Base-by-base conservation (phyloP, 305 asterid genomes). In the Fraxinus albicans region DNA sequence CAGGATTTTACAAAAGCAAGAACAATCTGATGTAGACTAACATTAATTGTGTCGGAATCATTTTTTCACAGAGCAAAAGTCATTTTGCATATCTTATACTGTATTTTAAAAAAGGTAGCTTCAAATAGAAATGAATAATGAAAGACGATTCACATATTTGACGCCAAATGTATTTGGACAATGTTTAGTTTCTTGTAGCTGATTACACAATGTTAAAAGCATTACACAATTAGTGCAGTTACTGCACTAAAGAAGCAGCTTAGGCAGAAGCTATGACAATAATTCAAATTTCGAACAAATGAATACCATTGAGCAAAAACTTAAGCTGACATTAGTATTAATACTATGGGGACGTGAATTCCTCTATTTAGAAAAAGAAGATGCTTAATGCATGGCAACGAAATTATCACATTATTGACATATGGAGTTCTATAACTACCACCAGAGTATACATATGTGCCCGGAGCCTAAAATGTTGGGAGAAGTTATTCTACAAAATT, bases 401-500 rank as follows among this genome's bases (percentile, higher is more conserved):
- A 23, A 78, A 74, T 77, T 72, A 73, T 79, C 83, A 80, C 69
- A 77, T 40, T 58, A 88, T 69, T 77, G 36, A 12, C 73, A 58
- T 31, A 65, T 35, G 79, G 84, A 83, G 76, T 78, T 25, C 23
- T 47, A 12, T 25, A 84, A 79, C 70, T 84, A 83, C 86, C 80
- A 74, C 83, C 60, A 40, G 58, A 76, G 78, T 74, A 58, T 76
- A 82, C 67, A 58, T 75, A 75, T 77, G 35, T 72, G 50, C 29
- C 12, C 23, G 31, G 65, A 77, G 80, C 80, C 83, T 73, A 77
- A 84, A 13, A 44, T 55, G 44, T 77, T 25, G 81, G 78, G 10
- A 80, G 67, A 79, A 83, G 85, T 89, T 81, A 87, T 75, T 88
- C 84, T 84, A 91, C 89, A 89, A 90, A 91, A 93, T 91, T 88